A percentile compares a stretch with the other conserved stretches of the same genome.
Conservation (phyloP, 2,329 filamentous ascomycete genomes). For the Lachnellula arida region DNA sequence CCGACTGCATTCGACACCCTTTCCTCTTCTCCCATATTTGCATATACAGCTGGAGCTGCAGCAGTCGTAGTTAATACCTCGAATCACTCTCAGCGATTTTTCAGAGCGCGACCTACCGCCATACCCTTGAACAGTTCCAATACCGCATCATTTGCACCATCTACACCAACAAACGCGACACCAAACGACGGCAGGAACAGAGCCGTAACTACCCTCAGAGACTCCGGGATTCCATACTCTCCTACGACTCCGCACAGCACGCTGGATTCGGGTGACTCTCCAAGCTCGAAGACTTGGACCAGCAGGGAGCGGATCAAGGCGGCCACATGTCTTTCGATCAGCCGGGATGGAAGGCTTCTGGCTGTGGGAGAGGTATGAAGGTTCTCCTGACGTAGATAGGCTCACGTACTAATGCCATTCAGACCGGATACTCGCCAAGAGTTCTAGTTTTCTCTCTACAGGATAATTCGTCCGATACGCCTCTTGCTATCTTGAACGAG, state of each 20-base stretch:
- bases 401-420: slow-evolving; percentile 29
- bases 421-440: slow-evolving; percentile 86
- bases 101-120: slow-evolving; percentile 76
- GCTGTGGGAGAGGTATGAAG: slow-evolving; percentile 73
- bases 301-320: slow-evolving; percentile 92
- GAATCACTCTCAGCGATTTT: slow-evolving; percentile 75
- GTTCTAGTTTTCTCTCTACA: slow-evolving; percentile 85
- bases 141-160: slow-evolving; percentile 52
- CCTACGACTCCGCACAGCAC: slow-evolving; percentile 32
- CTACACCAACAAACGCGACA: slow-evolving; percentile 46
- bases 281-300: slow-evolving; percentile 70
- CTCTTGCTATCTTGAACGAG: slow-evolving; percentile 80
- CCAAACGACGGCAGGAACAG: slow-evolving; percentile 60
- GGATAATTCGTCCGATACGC: slow-evolving; percentile 73
- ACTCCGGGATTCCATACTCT: slow-evolving; percentile 36
- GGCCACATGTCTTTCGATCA: slow-evolving; percentile 84
- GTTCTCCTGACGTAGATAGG: slow-evolving; percentile 2
- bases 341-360: slow-evolving; percentile 78
- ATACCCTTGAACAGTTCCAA: slow-evolving; percentile 54
- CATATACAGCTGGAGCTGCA: slow-evolving; percentile 87
- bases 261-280: slow-evolving; percentile 57
- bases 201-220: slow-evolving; percentile 44
- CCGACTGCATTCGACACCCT: slow-evolving; percentile 84
- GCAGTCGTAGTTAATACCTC: slow-evolving; percentile 77
- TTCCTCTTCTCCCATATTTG: slow-evolving; percentile 65